Base-by-base conservation (phyloP, 2,329 filamentous ascomycete species). In the Hymenoscyphus linearis region DNA sequence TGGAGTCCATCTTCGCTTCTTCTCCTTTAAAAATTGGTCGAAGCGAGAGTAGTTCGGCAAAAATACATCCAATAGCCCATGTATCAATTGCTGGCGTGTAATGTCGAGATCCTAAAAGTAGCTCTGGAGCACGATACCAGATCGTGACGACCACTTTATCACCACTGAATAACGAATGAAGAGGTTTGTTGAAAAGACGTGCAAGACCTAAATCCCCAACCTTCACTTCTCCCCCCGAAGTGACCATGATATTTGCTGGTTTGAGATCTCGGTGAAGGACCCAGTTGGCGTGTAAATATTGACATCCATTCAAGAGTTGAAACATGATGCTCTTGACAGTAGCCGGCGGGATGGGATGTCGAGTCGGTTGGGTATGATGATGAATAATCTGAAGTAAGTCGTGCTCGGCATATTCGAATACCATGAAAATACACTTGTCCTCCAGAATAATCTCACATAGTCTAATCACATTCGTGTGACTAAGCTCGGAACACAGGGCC, bases 71-170 rank as follows among this genome's bases (percentile, higher is more conserved):
- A 0, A 99, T 87, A 2, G 95, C 95, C 95, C 95, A 99, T 75
- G 98, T 86, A 74, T 99, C 95, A 66, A 99, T 91, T 25, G 95
- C 93, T 0, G 95, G 93, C 0, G 95, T 98, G 77, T 99, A 99
- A 75, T 99, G 95, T n/a, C 90, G 85, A 56, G 88, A 91, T 2
- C 95, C 95, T 2, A 99, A 85, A 1, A 99, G 84, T 3, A 99
- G 82, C 75, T 99, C 95, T 0, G 95, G 95, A 0, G 95, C 95
- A 25, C 95, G 90, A 71, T 99, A 99, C 95, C 95, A 99, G 65
- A 99, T 99, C 0, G 95, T 99, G 14, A 99, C 95, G 58, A 99
- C 95, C 2, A 99, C 95, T 74, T 99, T 99, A 69, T 99, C 95
- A 58, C 95, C 95, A 18, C 86, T 90, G 75, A 95, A 99, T 1